A percentile compares a stretch with the other conserved stretches of the same genome.
These are phyloP conservation scores for Solanum chacoense DNA, from an alignment of 305 asterid genomes.

Conservation along the genomic window DNA sequence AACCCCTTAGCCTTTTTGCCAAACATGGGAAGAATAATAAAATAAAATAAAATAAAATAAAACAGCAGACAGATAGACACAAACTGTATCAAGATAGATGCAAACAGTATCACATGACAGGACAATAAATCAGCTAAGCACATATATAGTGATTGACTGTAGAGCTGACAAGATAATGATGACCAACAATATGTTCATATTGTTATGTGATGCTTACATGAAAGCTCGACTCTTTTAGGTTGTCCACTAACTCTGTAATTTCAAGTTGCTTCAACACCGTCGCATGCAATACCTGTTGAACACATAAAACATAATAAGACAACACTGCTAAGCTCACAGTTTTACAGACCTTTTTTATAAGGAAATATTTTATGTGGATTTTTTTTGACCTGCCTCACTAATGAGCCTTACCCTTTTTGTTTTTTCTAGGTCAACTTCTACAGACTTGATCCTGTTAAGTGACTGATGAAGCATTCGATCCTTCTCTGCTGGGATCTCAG, in stretches of 20 bases:
- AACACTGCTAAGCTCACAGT: neutral
- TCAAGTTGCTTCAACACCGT: constrained; percentile 71
- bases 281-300: constrained; percentile 48
- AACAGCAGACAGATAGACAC: neutral
- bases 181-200: neutral
- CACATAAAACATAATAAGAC: neutral
- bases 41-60: neutral
- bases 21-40: neutral
- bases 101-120: neutral
- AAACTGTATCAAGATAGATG: neutral
- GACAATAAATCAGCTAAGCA: neutral
- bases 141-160: neutral
- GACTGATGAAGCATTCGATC: constrained; percentile 79
- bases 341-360: neutral
- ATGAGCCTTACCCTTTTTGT: constrained; percentile 66
- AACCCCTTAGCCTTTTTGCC: neutral
- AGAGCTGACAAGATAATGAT: neutral
- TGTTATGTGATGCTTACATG: constrained; percentile 33
- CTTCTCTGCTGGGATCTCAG: constrained; percentile 76
- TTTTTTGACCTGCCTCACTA: neutral
- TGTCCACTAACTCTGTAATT: constrained; percentile 63
- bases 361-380: neutral
- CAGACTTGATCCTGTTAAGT: constrained; percentile 70
- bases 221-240: constrained; percentile 37
- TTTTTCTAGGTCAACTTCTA: constrained; percentile 78